phyloP scores from a whole-genome alignment of 2,329 filamentous ascomycete species.

The Colletotrichum sp. region DNA sequence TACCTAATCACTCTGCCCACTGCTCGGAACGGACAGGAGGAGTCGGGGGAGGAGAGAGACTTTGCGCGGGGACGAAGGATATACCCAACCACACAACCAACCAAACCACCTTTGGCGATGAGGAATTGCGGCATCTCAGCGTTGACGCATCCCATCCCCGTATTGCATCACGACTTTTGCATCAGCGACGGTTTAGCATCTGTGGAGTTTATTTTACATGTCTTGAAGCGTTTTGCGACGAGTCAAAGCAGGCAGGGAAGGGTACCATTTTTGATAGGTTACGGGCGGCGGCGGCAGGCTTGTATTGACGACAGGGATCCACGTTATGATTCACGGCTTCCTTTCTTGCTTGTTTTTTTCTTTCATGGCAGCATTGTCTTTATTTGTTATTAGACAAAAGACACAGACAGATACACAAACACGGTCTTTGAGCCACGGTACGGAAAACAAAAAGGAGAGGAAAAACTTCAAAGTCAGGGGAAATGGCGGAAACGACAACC shows the following conservation, averaged over 20 bases:
- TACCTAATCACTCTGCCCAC: slow-evolving; percentile 3
- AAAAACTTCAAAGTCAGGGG: not conserved
- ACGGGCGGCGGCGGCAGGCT: not conserved
- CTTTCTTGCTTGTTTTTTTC: not conserved
- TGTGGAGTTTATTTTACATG: not conserved
- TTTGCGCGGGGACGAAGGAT: not conserved
- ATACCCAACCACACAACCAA: not conserved
- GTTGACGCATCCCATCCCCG: not conserved
- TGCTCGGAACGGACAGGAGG: not conserved
- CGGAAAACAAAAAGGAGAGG: not conserved
- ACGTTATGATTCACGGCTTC: not conserved
- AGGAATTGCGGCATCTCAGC: not conserved
- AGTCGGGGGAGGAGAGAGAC: not conserved
- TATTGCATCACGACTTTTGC: slow-evolving; percentile 5
- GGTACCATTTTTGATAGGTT: not conserved
- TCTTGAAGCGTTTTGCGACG: not conserved
- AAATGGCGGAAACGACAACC: not conserved
- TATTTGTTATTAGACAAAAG: not conserved
- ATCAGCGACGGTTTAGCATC: slow-evolving; percentile 16
- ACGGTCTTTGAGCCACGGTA: not conserved
- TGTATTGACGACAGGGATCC: not conserved
- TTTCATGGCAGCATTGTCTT: not conserved
- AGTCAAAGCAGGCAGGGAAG: not conserved
- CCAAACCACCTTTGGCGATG: not conserved
- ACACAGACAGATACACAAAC: not conserved